Conservation (phyloP, 345 rosid genomes). For the Bretschneidera sinensis region DNA sequence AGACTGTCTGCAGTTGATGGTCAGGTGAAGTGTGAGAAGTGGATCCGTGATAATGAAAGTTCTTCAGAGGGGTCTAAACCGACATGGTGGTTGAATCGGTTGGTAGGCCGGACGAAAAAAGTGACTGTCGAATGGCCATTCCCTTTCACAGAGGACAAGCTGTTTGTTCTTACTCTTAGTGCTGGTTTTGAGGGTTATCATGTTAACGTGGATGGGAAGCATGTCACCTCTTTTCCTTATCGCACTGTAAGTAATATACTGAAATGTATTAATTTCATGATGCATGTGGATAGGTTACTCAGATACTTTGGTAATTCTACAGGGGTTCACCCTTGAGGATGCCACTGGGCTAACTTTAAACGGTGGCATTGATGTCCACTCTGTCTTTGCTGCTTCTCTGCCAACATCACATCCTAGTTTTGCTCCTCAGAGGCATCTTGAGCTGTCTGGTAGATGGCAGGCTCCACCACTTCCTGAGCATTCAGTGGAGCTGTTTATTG, state of each 20-base stretch:
- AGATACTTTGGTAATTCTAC: slow-evolving; percentile 17
- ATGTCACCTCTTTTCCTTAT: slow-evolving; percentile 86
- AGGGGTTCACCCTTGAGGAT: slow-evolving; percentile 97
- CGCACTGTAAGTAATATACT: slow-evolving; percentile 91
- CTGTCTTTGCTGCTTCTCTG: slow-evolving; percentile 76
- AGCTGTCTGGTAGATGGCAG: slow-evolving; percentile 69
- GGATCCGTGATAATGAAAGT: slow-evolving; percentile 66
- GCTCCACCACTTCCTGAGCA: slow-evolving; percentile 64
- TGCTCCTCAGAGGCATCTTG: slow-evolving; percentile 74
- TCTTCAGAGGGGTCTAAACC: slow-evolving; percentile 59
- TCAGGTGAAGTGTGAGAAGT: slow-evolving; percentile 83
- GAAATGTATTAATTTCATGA: not conserved
- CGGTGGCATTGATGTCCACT: slow-evolving; percentile 78
- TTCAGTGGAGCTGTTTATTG: slow-evolving; percentile 73
- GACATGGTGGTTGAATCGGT: slow-evolving; percentile 84
- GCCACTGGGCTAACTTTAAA: slow-evolving; percentile 83
- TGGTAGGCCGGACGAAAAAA: slow-evolving; percentile 69
- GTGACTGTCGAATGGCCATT: slow-evolving; percentile 74
- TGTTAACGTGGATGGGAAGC: slow-evolving; percentile 80
- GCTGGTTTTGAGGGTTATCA: slow-evolving; percentile 98
- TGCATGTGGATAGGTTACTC: not conserved
- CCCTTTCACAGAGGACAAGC: slow-evolving; percentile 75
- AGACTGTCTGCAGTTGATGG: slow-evolving; percentile 65
- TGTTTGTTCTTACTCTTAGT: slow-evolving; percentile 80
- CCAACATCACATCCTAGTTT: slow-evolving; percentile 78